Percentiles rank a stretch among this genome's conserved stretches.
Conservation (phyloP, 208 protist genomes). For the Crithidia brevicula region DNA sequence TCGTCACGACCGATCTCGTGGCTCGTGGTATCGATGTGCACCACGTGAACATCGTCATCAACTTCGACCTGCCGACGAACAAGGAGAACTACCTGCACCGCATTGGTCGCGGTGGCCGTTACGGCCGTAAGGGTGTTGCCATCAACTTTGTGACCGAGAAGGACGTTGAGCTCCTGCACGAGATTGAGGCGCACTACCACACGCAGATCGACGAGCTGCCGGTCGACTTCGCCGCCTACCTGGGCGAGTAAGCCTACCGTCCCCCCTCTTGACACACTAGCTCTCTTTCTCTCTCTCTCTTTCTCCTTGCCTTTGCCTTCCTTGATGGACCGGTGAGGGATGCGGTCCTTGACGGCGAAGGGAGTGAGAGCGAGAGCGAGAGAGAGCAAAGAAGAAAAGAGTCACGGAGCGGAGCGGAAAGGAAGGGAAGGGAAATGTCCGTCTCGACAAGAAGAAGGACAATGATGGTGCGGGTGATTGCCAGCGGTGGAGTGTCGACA, state of each 20-base stretch:
- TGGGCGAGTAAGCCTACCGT: constrained; percentile 60
- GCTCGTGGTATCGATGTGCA: constrained; percentile 99
- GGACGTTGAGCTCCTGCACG: constrained; percentile 96
- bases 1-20: constrained; percentile 99
- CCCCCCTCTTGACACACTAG: neutral
- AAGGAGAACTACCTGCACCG: constrained; percentile 99
- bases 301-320: neutral
- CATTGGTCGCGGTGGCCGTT: constrained; percentile 99
- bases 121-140: constrained; percentile 99
- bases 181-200: constrained; percentile 99
- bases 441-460: no score
- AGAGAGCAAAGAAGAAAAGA: constrained; percentile 11
- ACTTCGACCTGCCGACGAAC: constrained; percentile 99
- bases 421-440: no score
- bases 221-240: constrained; percentile 94
- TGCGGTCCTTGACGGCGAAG: neutral
- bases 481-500: neutral
- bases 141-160: constrained; percentile 99
- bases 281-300: constrained; percentile 30
- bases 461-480: constrained; percentile 9
- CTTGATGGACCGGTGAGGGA: neutral
- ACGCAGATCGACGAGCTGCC: constrained; percentile 99
- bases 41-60: constrained; percentile 99
- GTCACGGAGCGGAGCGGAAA: no score
- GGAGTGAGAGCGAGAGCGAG: neutral